Evolutionary conservation across 768 basidiomycete species (phyloP), one percentile per base, ranked within the genome.

Genomic region (Zangia roseola): DNA sequence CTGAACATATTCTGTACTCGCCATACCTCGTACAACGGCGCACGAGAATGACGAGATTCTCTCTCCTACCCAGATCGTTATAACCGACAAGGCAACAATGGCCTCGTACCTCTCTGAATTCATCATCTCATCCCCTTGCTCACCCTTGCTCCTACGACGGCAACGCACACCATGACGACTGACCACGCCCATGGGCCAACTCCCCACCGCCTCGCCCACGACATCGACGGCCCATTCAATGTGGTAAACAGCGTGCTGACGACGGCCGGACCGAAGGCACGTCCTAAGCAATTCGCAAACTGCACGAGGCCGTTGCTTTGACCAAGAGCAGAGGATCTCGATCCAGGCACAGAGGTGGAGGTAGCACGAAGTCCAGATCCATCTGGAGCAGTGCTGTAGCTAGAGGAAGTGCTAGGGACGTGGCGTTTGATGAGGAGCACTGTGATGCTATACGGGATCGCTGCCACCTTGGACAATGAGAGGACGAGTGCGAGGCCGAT

Each of bases 291-390:
- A 76, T 81, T 80, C 6, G 73, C 68, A 31, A 78, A 69, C 52
- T 83, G 79, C 13, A 81, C 75, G 13, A 86, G 71, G 13, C 83
- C 84, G 49, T 84, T 84, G 6, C 79, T 78, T n/a, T 74, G 72
- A 0, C 83, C 83, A 7, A 84, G 71, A 6, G 75, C n/a, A 10
- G 28, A 28, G 9, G 28, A 28, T 28, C 28, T 10, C 12, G 28
- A 10, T 28, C 10, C 7, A 6, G 28, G 28, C 28, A 10, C 28
- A 10, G 28, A 28, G 3, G 10, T 10, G 28, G 28, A 10, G 3
- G 3, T 28, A 10, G 28, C 4, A 28, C 28, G 7, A 10, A 25
- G 25, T 25, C 25, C 25, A 9, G 25, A 25, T 25, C 25, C 25
- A 9, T 25, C 25, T 25, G 5, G 4, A 9, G n/a, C n/a, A n/a